Percentiles rank a stretch among this genome's conserved stretches.
Conservation (phyloP, 1,284 basidiomycete genomes). For the Exsudoporus floridanus region DNA sequence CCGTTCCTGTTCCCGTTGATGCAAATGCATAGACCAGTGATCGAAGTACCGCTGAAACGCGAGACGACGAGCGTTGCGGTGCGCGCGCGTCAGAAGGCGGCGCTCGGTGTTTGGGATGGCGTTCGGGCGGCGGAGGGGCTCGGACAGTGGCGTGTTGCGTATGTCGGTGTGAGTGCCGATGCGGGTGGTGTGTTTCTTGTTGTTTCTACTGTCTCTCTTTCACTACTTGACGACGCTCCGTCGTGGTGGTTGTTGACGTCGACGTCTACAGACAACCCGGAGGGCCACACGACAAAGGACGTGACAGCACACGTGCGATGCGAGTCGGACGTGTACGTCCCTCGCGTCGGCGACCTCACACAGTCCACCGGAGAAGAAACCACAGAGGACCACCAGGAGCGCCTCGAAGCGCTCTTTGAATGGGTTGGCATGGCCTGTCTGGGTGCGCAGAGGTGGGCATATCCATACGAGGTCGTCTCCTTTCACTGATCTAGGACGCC, state of each 20-base stretch:
- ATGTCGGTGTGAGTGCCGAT: constrained; percentile 25
- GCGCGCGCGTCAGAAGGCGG: constrained; percentile 36
- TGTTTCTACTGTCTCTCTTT: background rate
- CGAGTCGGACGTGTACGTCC: constrained; percentile 37
- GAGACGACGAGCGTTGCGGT: constrained; percentile 35
- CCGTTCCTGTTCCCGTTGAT: background rate
- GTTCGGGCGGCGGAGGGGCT: constrained; percentile 34
- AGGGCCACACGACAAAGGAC: background rate
- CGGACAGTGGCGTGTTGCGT: constrained; percentile 47
- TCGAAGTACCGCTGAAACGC: constrained; percentile 44
- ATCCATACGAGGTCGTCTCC: background rate
- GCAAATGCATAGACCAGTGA: constrained; percentile 35
- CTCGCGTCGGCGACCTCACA: constrained; percentile 32
- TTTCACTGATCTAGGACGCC: background rate
- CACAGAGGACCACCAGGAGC: constrained; percentile 49
- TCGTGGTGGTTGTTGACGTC: background rate
- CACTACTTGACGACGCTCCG: background rate
- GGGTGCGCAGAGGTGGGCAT: constrained; percentile 40
- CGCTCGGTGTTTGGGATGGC: constrained; percentile 44
- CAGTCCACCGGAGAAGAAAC: constrained; percentile 21
- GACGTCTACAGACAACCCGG: background rate
- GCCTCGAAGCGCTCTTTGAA: constrained; percentile 53
- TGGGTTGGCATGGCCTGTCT: constrained; percentile 66
- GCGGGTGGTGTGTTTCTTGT: constrained; percentile 13
- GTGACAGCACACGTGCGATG: constrained; percentile 14